Evolutionary conservation across 352 stramenopile species (phyloP).

Genomic region (Phytophthora crassamura): DNA sequence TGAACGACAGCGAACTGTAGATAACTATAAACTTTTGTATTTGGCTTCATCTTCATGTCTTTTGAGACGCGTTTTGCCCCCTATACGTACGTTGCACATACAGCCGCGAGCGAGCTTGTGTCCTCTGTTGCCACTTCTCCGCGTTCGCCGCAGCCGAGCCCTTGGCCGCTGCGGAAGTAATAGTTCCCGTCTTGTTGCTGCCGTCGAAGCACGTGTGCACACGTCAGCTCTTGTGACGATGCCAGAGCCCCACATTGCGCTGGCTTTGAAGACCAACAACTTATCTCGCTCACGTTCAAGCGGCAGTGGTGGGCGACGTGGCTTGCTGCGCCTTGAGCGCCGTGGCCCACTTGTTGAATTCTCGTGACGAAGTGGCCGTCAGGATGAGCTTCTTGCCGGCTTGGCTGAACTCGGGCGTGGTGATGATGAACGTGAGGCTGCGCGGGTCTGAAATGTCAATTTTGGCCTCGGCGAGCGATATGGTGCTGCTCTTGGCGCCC

Average conservation of each 20-base stretch:
- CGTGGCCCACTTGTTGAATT: conserved; percentile 89
- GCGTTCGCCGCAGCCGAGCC: conserved; percentile 15
- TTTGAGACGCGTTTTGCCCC: conserved; percentile 24
- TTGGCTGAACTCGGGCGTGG: conserved; percentile 75
- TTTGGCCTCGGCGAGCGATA: conserved; percentile 66
- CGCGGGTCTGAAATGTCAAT: conserved; percentile 75
- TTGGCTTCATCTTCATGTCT: conserved; percentile 35
- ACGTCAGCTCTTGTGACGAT: conserved; percentile 4
- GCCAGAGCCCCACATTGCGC: conserved; percentile 6
- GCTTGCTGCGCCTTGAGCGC: conserved; percentile 61
- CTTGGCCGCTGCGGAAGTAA: conserved; percentile 25
- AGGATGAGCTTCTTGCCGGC: conserved; percentile 84
- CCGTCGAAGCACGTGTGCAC: conserved; percentile 20
- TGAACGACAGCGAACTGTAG: conserved; percentile 27
- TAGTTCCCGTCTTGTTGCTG: conserved; percentile 40
- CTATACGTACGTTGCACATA: conserved; percentile 28
- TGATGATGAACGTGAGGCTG: conserved; percentile 77
- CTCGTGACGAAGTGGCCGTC: conserved; percentile 69
- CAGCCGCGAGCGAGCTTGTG: conserved; percentile 15
- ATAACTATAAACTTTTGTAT: conserved; percentile 40
- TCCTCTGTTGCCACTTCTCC: conserved; percentile 24
- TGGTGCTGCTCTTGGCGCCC: conserved; percentile 74
- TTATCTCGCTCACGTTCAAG: conserved; percentile 37
- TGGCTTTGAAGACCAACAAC: conserved; percentile 11
- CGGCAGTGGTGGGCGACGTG: conserved; percentile 43